Base-by-base conservation (phyloP, 306 rosid species). In the Oxytropis ochrocephala region DNA sequence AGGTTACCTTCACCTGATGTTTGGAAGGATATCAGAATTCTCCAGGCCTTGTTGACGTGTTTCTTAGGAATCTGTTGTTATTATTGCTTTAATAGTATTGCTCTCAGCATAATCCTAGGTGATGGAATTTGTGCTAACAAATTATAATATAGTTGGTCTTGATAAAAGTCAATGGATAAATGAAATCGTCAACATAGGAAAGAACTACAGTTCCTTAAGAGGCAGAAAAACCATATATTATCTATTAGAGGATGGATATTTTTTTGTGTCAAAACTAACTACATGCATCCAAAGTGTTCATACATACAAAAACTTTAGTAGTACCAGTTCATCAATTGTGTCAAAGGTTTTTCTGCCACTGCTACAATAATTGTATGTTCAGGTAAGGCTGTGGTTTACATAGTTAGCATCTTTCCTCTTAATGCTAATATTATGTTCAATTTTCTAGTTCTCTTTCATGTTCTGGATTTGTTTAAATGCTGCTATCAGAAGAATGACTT, bases 1-100 rank as follows among this genome's bases (percentile, higher is more conserved):
- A 67, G 91, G 94, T 75, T 79, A 77, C 78, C 85, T 72, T 81
- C 78, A 69, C 79, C 90, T 78, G 67, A 42, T 78, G 67, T 60
- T 67, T 78, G 47, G 69, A 57, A 11, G 38, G 85, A 77, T 82
- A 55, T 71, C 75, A 54, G 76, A 58, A 67, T 81, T 83, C 80
- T 78, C 79, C 77, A 66, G 75, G 63, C 80, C 82, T 78, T 66
- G 57, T 77, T 66, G 54, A 64, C 68, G 65, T 61, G 72, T 39
- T 32, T 58, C 77, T 66, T 70, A 64, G 75, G 67, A 79, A 65
- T 80, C 67, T 76, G 16, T 53, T 67, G 51, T 48, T 64, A 33
- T 58, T 64, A 33, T 58, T 53, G 19, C 29, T 58, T 58, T 30
- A 18, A 47, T 50, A 67, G 17, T 66, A 56, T 65, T 64, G 52